These are phyloP conservation scores for Pythium myriotylum DNA, from an alignment of 352 stramenopile genomes.

Conservation along the genomic window DNA sequence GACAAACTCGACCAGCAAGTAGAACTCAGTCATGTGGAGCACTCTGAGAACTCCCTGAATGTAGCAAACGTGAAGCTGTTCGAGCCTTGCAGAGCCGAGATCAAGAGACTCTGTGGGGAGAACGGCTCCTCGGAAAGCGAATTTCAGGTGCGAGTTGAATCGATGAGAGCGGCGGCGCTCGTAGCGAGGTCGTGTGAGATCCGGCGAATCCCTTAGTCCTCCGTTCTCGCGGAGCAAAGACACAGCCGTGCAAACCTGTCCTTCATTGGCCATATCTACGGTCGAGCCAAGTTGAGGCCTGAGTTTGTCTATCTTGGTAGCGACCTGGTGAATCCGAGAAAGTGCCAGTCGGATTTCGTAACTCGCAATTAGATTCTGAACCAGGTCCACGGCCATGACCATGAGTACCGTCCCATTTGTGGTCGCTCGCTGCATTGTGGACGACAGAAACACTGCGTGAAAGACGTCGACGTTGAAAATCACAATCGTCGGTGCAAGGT, in stretches of 20 bases:
- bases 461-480: conserved; percentile 40
- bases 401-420: conserved; percentile 5
- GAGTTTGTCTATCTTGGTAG: not conserved
- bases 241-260: not conserved
- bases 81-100: not conserved
- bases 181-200: not conserved
- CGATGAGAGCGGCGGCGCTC: not conserved
- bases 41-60: conserved; percentile 22
- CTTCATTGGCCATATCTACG: not conserved
- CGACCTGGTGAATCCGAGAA: not conserved
- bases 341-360: conserved; percentile 1
- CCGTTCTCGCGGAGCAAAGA: not conserved
- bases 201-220: not conserved
- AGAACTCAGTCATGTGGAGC: conserved; percentile 38
- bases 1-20: conserved; percentile 29
- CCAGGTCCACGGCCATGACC: conserved; percentile 7
- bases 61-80: conserved; percentile 10
- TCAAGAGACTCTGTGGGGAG: not conserved
- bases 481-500: conserved; percentile 22
- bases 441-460: conserved; percentile 34
- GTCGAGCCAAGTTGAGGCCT: not conserved
- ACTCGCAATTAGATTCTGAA: conserved; percentile 1
- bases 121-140: not conserved
- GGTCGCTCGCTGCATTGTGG: conserved; percentile 35
- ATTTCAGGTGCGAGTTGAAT: not conserved